Conservation (phyloP, 2,329 filamentous ascomycete species). For the Paraphaeosphaeria minitans region DNA sequence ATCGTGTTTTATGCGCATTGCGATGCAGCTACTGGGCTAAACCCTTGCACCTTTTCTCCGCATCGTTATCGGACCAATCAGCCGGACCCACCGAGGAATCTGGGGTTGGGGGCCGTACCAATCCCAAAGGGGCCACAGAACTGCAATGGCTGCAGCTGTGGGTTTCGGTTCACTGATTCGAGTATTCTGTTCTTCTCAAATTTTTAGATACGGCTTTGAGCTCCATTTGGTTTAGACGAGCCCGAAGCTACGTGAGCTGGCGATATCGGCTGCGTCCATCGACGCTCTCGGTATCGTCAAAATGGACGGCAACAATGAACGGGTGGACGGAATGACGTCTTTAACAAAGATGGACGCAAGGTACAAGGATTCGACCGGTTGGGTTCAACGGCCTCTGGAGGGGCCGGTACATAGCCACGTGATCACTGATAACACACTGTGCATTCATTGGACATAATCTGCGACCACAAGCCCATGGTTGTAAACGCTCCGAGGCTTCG, state of each 20-base stretch:
- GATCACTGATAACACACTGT: slow-evolving; percentile 1
- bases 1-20: neutral
- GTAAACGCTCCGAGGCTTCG: neutral
- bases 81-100: neutral
- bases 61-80: slow-evolving; percentile 8
- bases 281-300: neutral
- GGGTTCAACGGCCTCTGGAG: neutral
- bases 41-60: neutral
- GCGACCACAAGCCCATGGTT: neutral
- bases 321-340: neutral
- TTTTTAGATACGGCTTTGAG: neutral
- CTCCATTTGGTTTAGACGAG: neutral
- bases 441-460: neutral
- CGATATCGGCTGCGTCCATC: neutral
- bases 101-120: neutral
- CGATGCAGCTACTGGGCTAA: neutral
- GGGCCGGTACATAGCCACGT: neutral
- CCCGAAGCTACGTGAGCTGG: too few relatives aligned
- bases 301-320: neutral
- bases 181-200: neutral
- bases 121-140: neutral
- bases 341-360: neutral
- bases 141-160: slow-evolving; percentile 4
- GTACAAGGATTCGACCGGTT: neutral
- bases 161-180: neutral